Evolutionary conservation across 495 filamentous ascomycete genomes (phyloP), one percentile per base, ranked within the genome.

Genomic region (Daldinia caldariorum): DNA sequence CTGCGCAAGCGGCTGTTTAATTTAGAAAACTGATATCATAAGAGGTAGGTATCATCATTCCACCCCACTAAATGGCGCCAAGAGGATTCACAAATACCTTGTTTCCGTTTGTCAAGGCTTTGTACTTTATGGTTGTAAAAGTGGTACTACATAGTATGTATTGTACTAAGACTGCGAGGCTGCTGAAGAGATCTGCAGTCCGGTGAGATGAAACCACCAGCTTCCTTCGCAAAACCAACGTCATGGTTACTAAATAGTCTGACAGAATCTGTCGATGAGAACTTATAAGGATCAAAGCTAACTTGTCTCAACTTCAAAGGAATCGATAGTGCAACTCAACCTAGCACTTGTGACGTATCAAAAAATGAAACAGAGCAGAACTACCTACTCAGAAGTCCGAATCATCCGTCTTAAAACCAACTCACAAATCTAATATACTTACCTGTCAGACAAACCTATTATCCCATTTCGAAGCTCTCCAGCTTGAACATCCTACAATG

Each of bases 11-110:
- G 43, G 1, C 18, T 22, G 4, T 22, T 47, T 47, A 20, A 47
- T 47, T 47, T 47, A 22, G 43, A 47, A 47, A 47, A 47, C 18
- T 47, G 43, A 47, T 47, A 22, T 47, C 43, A 47, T 47, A n/a
- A n/a, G n/a, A n/a, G n/a, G n/a, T n/a, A n/a, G n/a, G n/a, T n/a
- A 47, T 47, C 18, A 47, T 4, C 10, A 3, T 8, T 47, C 2
- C 2, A 12, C 43, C 0, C 8, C 4, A 3, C 2, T 0, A 47
- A 47, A 12, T 8, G 10, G 5, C 10, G 43, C 43, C 9, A 47
- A 47, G 43, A 47, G 43, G 43, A 47, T 47, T 47, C 18, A 47
- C n/a, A 47, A 47, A 16, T 47, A 47, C 43, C 39, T 8, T 20
- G 18, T 47, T 47, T 47, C 43, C 10, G 18, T 47, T 47, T 47